Base-by-base conservation (phyloP, 2,329 filamentous ascomycete genomes). In the Claviceps africana region DNA sequence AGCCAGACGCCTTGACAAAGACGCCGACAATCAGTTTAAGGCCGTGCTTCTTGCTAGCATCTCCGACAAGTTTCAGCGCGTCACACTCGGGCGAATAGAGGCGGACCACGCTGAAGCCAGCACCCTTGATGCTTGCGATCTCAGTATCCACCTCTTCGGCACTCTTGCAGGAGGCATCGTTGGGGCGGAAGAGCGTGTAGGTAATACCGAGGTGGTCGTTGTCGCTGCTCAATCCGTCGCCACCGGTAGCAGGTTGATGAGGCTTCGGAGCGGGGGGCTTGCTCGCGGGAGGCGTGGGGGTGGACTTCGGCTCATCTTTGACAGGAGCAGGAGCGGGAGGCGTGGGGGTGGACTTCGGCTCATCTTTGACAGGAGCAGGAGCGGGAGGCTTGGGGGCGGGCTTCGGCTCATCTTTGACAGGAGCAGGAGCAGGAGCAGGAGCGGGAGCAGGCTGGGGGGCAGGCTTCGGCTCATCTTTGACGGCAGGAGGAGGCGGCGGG, bases 61-160 rank as follows among this genome's bases (percentile, higher is more conserved):
- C 69, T 57, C 87, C 87, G 54, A 96, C 83, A 69, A 79, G 83
- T 65, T 82, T 70, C 55, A 95, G 85, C 52, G 84, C 85, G 70
- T 79, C 76, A 77, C 91, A 97, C 78, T 96, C 90, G 60, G 89
- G 90, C 58, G 85, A 88, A 81, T 97, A 97, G 65, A 93, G 75
- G 68, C 91, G 90, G 66, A 91, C 67, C 48, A 78, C 73, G 57
- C 70, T 70, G 78, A 90, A 88, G 55, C 85, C 86, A 58, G 79
- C 78, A 51, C 60, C 48, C 62, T 81, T 78, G 64, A 91, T 85
- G 54, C 67, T 59, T 40, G 68, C 65, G 58, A 91, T 75, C 58
- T 90, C 85, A 25, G 61, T 51, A 55, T 73, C 64, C 54, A 91
- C 79, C 47, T 77, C 66, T n/a, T 57, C 56, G 56, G 75, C 69